Percentiles rank a stretch among this genome's conserved stretches.
phyloP scores from a whole-genome alignment of 495 filamentous ascomycete species.

The Aspergillus taichungensis region DNA sequence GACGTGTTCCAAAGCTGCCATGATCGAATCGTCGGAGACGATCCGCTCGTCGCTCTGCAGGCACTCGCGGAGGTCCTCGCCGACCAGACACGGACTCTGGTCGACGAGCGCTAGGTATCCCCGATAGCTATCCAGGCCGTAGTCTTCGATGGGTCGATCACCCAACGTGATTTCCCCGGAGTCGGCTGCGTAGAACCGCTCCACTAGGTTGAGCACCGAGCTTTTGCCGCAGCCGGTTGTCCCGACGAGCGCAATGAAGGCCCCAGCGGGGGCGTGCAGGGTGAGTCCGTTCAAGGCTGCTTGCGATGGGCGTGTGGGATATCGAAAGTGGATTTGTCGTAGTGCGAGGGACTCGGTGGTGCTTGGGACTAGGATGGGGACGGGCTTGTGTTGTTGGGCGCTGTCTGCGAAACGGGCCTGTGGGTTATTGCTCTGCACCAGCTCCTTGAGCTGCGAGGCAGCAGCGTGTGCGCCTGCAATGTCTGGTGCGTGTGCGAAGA shows the following conservation, averaged over 20 bases:
- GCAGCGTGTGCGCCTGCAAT: slow-evolving; percentile 34
- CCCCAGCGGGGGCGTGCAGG: slow-evolving; percentile 28
- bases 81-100: slow-evolving; percentile 39
- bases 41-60: slow-evolving; percentile 4
- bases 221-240: slow-evolving; percentile 55
- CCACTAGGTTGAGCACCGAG: slow-evolving; percentile 31
- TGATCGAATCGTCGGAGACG: slow-evolving; percentile 6
- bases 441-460: background rate
- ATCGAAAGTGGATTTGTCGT: slow-evolving; percentile 2
- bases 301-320: background rate
- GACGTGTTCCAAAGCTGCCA: slow-evolving; percentile 2
- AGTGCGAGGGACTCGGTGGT: slow-evolving; percentile 1
- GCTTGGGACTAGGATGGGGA: background rate
- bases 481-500: slow-evolving; percentile 37
- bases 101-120: slow-evolving; percentile 47
- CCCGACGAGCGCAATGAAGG: slow-evolving; percentile 40
- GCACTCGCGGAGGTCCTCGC: slow-evolving; percentile 6
- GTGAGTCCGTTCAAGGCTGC: slow-evolving; percentile 1
- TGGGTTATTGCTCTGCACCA: background rate
- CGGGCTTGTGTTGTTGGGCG: background rate
- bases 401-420: background rate
- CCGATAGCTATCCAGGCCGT: slow-evolving; percentile 34
- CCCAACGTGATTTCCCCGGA: slow-evolving; percentile 44
- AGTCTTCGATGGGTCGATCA: slow-evolving; percentile 38
- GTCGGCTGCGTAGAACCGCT: slow-evolving; percentile 46